Evolutionary conservation across 23 red algal species (phyloP), one percentile per base, ranked within the genome.

Genomic region (Porphyridium purpureum): DNA sequence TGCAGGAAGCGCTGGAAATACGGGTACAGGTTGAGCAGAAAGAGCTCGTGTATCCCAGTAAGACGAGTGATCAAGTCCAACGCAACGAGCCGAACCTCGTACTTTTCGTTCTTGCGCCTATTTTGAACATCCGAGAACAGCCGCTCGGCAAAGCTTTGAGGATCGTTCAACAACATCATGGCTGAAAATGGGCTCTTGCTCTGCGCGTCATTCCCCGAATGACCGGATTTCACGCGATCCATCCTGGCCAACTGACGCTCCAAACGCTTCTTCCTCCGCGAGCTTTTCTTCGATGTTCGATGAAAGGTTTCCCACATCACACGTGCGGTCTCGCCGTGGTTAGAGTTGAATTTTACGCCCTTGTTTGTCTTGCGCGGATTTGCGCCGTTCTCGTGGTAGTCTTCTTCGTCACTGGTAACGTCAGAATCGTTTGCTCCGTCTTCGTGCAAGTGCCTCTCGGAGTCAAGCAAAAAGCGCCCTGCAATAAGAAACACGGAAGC

Each of bases 1-100:
- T 75, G 77, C 53, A 95, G 31, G 60, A 84, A 95, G 7, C 74
- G 66, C 48, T 85, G 88, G 24, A 95, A 46, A 31, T 68, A 83
- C 6, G 79, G 50, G 35, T 85, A 81, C 59, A 95, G 57, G 27
- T 54, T 73, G 26, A 85, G 71, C 40, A 80, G 34, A 36, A 85
- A 65, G 23, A 80, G 69, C n/a, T 67, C 57, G 47, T 95, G 79
- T 21, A 63, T 70, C 1, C 72, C 72, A 3, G 70, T 44, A 22
- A 95, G 55, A 21, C 64, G 63, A 24, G 77, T 50, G 24, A 95
- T 60, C 11, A 95, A 53, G 58, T 83, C 68, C 14, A 84, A 50
- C 60, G 85, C 54, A 15, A 82, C 34, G 49, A 76, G 77, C 5
- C 75, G 42, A 24, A 59, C 66, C 5, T 79, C 74, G 55, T 56